A percentile compares a stretch with the other conserved stretches of the same genome.
Conservation (phyloP, 2,329 filamentous ascomycete species). For the Hypoxylon sp. region DNA sequence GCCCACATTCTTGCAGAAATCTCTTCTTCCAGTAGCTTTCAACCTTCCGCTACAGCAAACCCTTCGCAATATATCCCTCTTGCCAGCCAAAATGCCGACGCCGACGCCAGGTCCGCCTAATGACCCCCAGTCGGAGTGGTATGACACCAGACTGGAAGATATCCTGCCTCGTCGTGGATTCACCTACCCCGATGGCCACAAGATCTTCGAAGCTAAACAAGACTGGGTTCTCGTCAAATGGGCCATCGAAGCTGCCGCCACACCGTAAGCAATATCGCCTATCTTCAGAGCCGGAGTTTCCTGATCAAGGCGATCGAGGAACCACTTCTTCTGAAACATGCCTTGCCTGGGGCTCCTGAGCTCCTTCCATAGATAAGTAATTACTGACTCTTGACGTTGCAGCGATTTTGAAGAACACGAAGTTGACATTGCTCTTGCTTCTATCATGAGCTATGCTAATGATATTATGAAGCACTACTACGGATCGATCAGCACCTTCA, state of each 20-base stretch:
- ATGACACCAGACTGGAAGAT: constrained; percentile 12
- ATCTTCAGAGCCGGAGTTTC: too few relatives aligned
- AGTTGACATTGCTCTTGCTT: constrained; percentile 19
- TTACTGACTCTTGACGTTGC: too few relatives aligned
- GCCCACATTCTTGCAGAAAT: neutral
- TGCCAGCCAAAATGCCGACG: neutral
- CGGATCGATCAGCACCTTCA: neutral
- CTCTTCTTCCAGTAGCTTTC: neutral
- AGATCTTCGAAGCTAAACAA: constrained; percentile 19
- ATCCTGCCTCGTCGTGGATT: constrained; percentile 27
- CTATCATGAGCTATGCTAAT: constrained; percentile 15
- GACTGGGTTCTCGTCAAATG: constrained; percentile 11
- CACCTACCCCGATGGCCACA: constrained; percentile 15
- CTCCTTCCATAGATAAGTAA: too few relatives aligned
- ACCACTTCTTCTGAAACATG: too few relatives aligned
- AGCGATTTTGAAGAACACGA: neutral
- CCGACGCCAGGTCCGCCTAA: neutral
- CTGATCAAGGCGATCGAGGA: too few relatives aligned
- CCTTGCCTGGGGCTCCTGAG: too few relatives aligned
- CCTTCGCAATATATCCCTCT: neutral
- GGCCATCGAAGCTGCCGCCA: constrained; percentile 14
- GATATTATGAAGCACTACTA: neutral
- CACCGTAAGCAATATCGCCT: too few relatives aligned
- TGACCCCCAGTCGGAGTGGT: constrained; percentile 7
- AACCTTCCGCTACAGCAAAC: neutral